These are phyloP conservation scores for Geotrichum restrictum DNA, from an alignment of 1,139 yeast genomes.

Conservation along the genomic window DNA sequence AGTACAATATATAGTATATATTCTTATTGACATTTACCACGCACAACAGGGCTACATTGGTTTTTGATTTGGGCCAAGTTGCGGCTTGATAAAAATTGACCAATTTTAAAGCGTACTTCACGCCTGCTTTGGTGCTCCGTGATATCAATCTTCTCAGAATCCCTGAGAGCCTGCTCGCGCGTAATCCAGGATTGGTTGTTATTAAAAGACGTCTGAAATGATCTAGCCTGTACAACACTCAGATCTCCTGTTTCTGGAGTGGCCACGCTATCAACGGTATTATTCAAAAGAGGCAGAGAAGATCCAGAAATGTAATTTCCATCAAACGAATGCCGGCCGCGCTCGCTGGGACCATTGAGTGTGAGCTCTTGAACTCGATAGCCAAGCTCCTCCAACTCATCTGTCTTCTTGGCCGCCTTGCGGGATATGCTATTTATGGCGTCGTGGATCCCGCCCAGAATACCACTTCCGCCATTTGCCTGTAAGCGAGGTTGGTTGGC, in stretches of 20 bases:
- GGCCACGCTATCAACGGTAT: background rate
- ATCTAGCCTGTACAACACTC: background rate
- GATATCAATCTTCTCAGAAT: slow-evolving; percentile 13
- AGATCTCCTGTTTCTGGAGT: background rate
- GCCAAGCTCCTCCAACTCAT: slow-evolving; percentile 6
- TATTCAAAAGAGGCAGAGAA: background rate
- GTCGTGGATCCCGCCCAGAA: slow-evolving; percentile 10
- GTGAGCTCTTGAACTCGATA: slow-evolving; percentile 4
- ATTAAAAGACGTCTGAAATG: background rate
- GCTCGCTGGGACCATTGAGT: slow-evolving; percentile 12
- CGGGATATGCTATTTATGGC: slow-evolving; percentile 11
- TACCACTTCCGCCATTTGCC: background rate
- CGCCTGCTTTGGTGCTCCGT: slow-evolving; percentile 12
- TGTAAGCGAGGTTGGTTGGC: background rate
- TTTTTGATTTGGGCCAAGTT: slow-evolving; percentile 6
- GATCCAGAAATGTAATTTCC: background rate
- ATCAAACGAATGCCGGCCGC: background rate
- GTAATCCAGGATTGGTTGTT: background rate
- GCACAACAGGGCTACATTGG: background rate
- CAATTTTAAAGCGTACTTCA: slow-evolving; percentile 3
- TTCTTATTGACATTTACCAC: slow-evolving; percentile 2
- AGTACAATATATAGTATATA: background rate
- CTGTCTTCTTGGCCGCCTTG: slow-evolving; percentile 2
- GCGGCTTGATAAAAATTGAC: slow-evolving; percentile 1
- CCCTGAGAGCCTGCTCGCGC: slow-evolving; percentile 3